Percentiles rank a stretch among this genome's conserved stretches.
phyloP scores from a whole-genome alignment of 805 yeast species.

The Myxozyma monticola region DNA sequence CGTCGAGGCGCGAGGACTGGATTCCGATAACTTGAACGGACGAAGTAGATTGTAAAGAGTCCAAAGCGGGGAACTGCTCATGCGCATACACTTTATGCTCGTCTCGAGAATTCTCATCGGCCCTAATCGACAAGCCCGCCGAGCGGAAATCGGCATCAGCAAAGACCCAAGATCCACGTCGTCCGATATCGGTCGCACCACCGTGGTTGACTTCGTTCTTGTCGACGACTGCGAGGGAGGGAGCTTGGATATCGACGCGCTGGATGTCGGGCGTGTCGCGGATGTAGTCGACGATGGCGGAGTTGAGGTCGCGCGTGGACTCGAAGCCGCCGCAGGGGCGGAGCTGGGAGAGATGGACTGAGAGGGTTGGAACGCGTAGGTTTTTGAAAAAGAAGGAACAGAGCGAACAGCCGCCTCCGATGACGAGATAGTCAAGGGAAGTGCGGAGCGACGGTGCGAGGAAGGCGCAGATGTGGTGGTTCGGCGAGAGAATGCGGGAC shows the following conservation, averaged over 20 bases:
- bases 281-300: conserved; percentile 13
- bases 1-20: no score
- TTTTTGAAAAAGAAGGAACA: conserved; percentile 27
- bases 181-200: conserved; percentile 26
- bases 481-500: conserved; percentile 29
- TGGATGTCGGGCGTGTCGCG: not conserved
- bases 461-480: conserved; percentile 28
- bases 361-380: conserved; percentile 11
- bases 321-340: conserved; percentile 28
- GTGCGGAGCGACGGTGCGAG: conserved; percentile 20
- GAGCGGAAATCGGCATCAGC: conserved; percentile 19
- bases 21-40: not conserved
- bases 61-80: no score
- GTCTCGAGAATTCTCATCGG: not conserved
- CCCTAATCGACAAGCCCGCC: no score
- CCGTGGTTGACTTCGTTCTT: conserved; percentile 20
- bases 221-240: conserved; percentile 26
- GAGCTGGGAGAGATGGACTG: conserved; percentile 21
- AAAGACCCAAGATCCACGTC: conserved; percentile 23
- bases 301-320: conserved; percentile 21
- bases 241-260: conserved; percentile 22
- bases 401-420: conserved; percentile 30
- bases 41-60: no score
- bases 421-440: conserved; percentile 11
- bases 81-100: not conserved